Evolutionary conservation across 148 eudicot species (phyloP), one percentile per base, ranked within the genome.

Genomic region (Pouteria glomerata): DNA sequence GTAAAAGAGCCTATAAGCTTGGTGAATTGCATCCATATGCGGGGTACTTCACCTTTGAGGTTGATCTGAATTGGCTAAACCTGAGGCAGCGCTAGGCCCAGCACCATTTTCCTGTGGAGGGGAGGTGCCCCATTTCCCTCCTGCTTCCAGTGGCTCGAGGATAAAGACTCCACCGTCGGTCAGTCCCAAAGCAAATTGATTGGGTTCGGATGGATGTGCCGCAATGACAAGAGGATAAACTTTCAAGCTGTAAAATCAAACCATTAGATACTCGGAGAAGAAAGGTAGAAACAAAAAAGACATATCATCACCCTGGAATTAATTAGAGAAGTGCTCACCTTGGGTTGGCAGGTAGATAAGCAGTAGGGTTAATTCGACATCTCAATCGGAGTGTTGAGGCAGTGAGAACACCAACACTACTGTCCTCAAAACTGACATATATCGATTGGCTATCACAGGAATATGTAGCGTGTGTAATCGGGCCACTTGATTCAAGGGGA

Each of bases 361-460:
- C 81, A 63, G 79, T 70, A 41, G 96, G 94, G 76, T 82, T 82
- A 35, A 96, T 90, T 52, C 94, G 89, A 71, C 99, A 92, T 65
- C 96, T 82, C 56, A 92, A 76, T 80, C 80, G 87, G 21, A 96
- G 86, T 70, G 82, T 82, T 39, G 90, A 81, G 72, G 96, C 89
- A 59, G 89, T 89, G 33, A 96, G 83, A 78, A 96, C 85, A 69
- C 89, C 90, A 57, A 96, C 57, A 75, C 92, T 87, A 70, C 95
- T 97, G 55, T 89, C 95, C 80, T 90, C 86, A 60, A 90, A 90
- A 76, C 89, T 87, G 59, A 85, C 91, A 50, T 81, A 92, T 48
- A 96, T 88, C 19, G 87, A 87, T 63, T 82, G 88, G 74, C 99
- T 88, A 84, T 96, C 97, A 79, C 99, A 92, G 6, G 99, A 92